Evolutionary conservation across 2,329 filamentous ascomycete species (phyloP).

Genomic region (Beauveria bassiana): DNA sequence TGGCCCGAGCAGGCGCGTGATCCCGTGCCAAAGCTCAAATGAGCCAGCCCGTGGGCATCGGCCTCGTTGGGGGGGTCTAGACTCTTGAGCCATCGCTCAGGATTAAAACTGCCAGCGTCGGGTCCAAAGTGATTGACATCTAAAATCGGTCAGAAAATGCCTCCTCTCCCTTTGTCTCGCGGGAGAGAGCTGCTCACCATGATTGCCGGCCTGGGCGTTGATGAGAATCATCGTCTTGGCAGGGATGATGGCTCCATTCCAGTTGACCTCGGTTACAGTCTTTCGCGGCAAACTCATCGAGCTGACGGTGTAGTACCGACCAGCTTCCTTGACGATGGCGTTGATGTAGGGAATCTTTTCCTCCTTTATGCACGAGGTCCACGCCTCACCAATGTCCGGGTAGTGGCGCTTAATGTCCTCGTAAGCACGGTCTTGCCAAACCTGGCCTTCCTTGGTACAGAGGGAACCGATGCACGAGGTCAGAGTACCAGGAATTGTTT

Average conservation of each 20-base stretch:
- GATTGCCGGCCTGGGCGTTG: slow-evolving; percentile 47
- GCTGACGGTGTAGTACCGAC: slow-evolving; percentile 44
- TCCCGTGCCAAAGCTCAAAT: slow-evolving; percentile 45
- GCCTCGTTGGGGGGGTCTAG: slow-evolving; percentile 18
- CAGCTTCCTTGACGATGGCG: slow-evolving; percentile 44
- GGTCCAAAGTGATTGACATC: not conserved
- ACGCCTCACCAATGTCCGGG: slow-evolving; percentile 37
- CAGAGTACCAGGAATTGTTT: slow-evolving; percentile 46
- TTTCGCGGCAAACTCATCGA: slow-evolving; percentile 45
- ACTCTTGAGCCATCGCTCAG: not conserved
- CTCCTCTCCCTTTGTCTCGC: slow-evolving; percentile 10
- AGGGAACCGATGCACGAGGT: slow-evolving; percentile 43
- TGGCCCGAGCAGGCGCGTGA: slow-evolving; percentile 44
- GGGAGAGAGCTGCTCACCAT: slow-evolving; percentile 25
- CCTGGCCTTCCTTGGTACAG: slow-evolving; percentile 37
- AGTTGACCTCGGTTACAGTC: slow-evolving; percentile 40
- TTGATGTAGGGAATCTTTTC: slow-evolving; percentile 42
- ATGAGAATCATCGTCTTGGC: slow-evolving; percentile 46
- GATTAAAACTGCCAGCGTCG: not conserved
- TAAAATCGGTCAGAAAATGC: not conserved
- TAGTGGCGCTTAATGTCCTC: slow-evolving; percentile 42
- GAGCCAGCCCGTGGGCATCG: slow-evolving; percentile 23
- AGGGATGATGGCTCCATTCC: slow-evolving; percentile 43
- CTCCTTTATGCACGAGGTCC: slow-evolving; percentile 33
- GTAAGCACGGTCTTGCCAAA: slow-evolving; percentile 44